These are phyloP conservation scores for Talaromyces sp. DNA, from an alignment of 2,329 filamentous ascomycete genomes.

Conservation along the genomic window DNA sequence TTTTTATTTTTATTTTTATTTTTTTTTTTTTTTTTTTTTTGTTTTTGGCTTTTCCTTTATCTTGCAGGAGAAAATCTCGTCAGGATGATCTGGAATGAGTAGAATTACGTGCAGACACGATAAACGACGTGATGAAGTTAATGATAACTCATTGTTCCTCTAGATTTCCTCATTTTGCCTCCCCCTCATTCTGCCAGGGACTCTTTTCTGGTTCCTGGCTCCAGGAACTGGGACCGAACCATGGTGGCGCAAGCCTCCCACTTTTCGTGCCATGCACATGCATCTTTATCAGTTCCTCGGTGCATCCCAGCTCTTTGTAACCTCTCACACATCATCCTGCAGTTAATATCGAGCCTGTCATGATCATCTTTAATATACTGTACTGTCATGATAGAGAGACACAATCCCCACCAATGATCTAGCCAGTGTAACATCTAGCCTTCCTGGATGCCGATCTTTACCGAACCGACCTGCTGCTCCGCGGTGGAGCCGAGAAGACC, in stretches of 20 bases:
- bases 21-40: not conserved
- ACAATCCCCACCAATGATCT: too few relatives aligned
- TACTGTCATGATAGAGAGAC: not conserved
- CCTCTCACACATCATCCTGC: not conserved
- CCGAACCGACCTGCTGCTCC: constrained; percentile 13
- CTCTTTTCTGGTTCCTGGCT: constrained; percentile 7
- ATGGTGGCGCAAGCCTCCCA: constrained; percentile 3
- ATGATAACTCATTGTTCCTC: too few relatives aligned
- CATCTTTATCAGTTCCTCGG: not conserved
- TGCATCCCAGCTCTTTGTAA: not conserved
- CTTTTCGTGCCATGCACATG: constrained; percentile 1
- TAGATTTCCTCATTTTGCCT: too few relatives aligned
- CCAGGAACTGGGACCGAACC: constrained; percentile 3
- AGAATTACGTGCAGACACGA: not conserved
- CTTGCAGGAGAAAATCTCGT: not conserved
- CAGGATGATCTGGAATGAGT: not conserved
- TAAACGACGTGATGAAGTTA: not conserved
- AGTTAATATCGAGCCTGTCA: constrained; percentile 1
- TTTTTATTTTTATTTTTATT: not conserved
- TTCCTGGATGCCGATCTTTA: constrained; percentile 15
- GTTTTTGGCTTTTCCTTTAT: not conserved
- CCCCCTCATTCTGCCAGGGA: too few relatives aligned
- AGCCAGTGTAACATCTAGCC: not conserved
- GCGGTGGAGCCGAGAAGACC: constrained; percentile 19
- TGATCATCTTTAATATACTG: not conserved